Base-by-base conservation (phyloP, 2,329 filamentous ascomycete genomes). In the Fonsecaea pedrosoi region DNA sequence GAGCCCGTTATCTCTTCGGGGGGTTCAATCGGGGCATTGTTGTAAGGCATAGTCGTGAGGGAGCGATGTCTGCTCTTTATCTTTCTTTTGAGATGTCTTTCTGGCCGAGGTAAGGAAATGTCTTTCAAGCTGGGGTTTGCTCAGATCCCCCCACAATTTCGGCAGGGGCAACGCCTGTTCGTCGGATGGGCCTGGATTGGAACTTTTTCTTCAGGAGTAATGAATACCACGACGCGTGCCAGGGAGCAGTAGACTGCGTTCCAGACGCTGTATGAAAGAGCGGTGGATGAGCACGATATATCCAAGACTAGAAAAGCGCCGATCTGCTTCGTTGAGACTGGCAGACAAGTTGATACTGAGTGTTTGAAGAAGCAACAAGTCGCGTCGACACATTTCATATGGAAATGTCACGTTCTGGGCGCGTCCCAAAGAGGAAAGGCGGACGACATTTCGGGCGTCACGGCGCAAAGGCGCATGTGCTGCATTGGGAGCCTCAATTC, bases 1-100 rank as follows among this genome's bases (percentile, higher is more conserved):
- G 92, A 89, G 72, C 94, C 94, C 2, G 91, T 96, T 54, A 92
- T 87, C 79, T 96, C 92, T 77, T 92, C 89, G 13, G 90, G 83
- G 45, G 91, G 91, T 71, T 90, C 87, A 64, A 95, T 95, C 18
- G 92, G 90, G 3, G 89, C 89, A 72, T 92, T 94, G 80, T 97
- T 97, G 82, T 95, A 94, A 32, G 94, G 91, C 94, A 98, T 97
- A 58, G 30, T 18, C 45, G 13, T 10, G 45, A 25, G 4, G 8
- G 4, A 21, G 0, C 25, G 45, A 50, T 8, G 4, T 2, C 18
- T 4, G 2, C 2, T 25, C 45, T 21, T 25, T 25, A 25, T 25
- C 18, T 50, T 25, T 25, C 45, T 50, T 21, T 13, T 50, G 45
- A 25, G 9, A 21, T 50, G 9, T 25, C 10, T 50, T 1, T 50